A percentile compares a stretch with the other conserved stretches of the same genome.
Conservation (phyloP, 225 moss, liverwort and hornwort genomes). For the Asterella californica region DNA sequence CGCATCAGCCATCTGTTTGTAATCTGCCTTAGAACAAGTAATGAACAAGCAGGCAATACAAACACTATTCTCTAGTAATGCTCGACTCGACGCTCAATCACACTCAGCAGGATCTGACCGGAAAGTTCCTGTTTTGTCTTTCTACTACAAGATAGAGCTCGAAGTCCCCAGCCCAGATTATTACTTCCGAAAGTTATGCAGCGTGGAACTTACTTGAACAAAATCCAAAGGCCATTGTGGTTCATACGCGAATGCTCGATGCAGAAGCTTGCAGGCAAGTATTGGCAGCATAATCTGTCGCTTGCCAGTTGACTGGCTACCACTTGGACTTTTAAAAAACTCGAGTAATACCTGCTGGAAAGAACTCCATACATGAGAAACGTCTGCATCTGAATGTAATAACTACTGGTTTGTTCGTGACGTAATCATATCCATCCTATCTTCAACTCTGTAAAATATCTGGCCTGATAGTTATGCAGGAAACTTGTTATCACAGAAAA, state of each 20-base stretch:
- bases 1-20: background rate
- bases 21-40: background rate
- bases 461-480: background rate
- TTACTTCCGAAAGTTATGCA: background rate
- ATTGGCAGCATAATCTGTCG: constrained; percentile 83
- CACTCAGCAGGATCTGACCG: background rate
- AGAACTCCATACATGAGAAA: background rate
- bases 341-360: constrained; percentile 62
- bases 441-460: background rate
- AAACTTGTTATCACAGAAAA: background rate
- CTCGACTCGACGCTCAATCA: background rate
- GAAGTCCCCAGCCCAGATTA: background rate
- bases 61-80: background rate
- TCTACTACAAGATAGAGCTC: background rate
- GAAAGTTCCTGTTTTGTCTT: background rate
- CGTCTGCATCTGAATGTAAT: no score
- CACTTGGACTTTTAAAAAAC: constrained; percentile 62
- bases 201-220: constrained; percentile 63
- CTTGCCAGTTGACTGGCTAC: constrained; percentile 64
- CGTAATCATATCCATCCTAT: background rate
- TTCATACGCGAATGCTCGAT: constrained; percentile 77
- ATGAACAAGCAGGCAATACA: background rate
- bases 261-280: constrained; percentile 80
- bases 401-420: background rate
- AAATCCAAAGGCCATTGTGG: constrained; percentile 94